phyloP scores from a whole-genome alignment of 768 basidiomycete genomes.

The Podaxis sp. region DNA sequence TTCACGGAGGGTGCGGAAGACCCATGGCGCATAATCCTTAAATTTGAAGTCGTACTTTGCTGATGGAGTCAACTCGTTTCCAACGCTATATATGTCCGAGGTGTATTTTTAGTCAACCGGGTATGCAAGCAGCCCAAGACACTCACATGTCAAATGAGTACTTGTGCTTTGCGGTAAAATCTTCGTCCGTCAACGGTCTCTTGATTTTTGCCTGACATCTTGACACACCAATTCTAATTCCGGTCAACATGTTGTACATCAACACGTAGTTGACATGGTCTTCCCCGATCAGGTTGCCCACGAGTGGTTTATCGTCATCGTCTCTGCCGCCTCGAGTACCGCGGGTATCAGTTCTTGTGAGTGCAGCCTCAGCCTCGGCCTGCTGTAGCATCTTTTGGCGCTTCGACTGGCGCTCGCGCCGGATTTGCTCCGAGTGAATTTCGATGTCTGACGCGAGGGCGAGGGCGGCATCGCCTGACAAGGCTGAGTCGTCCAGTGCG shows the following conservation, averaged over 20 bases:
- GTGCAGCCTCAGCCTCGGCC: constrained; percentile 55
- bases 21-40: constrained; percentile 98
- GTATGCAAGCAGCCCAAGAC: neutral
- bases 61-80: constrained; percentile 96
- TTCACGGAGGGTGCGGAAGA: constrained; percentile 93
- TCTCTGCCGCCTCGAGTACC: constrained; percentile 16
- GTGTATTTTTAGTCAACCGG: neutral
- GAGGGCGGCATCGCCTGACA: constrained; percentile 17
- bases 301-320: constrained; percentile 55
- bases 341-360: constrained; percentile 30
- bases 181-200: constrained; percentile 77
- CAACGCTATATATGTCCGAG: constrained; percentile 50
- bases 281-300: constrained; percentile 97
- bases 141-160: constrained; percentile 95
- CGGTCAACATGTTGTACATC: constrained; percentile 99
- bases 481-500: constrained; percentile 30
- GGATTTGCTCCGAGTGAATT: constrained; percentile 83
- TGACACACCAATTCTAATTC: constrained; percentile 93
- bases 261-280: constrained; percentile 98
- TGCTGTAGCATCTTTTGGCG: constrained; percentile 62
- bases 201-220: constrained; percentile 95
- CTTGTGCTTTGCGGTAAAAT: constrained; percentile 88
- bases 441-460: constrained; percentile 80
- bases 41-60: constrained; percentile 99
- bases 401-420: constrained; percentile 72